Evolutionary conservation across 2,329 filamentous ascomycete species (phyloP).

Genomic region (Pseudocercospora macadamiae): DNA sequence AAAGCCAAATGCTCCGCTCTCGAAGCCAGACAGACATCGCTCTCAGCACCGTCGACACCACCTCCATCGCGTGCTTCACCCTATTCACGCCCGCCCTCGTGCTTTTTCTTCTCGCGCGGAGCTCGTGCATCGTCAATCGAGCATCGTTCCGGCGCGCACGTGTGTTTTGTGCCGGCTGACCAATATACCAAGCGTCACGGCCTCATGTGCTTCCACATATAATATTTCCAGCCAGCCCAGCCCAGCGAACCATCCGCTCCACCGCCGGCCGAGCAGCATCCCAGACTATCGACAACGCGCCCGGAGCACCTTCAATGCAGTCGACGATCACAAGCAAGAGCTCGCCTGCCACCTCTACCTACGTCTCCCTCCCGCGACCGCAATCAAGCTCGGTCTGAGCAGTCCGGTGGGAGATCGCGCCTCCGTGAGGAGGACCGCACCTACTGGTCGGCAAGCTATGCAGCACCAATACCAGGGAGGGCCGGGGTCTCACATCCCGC

Average conservation of each 20-base stretch:
- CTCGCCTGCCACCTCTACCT: background rate
- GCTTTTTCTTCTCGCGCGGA: background rate
- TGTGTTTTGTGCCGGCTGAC: background rate
- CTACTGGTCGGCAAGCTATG: slow-evolving; percentile 11
- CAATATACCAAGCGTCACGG: background rate
- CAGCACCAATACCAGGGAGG: slow-evolving; percentile 18
- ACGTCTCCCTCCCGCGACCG: no score
- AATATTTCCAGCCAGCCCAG: background rate
- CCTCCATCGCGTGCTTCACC: no score
- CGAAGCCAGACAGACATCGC: no score
- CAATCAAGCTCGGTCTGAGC: background rate
- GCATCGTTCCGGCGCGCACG: no score
- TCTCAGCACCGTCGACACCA: no score
- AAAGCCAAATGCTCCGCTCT: no score
- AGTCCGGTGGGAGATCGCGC: background rate
- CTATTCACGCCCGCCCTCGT: no score
- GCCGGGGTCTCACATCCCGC: slow-evolving; percentile 17
- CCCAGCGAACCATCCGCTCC: background rate
- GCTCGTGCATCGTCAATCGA: background rate
- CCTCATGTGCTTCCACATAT: background rate
- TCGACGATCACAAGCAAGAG: background rate
- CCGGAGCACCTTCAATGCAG: background rate
- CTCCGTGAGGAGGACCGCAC: background rate
- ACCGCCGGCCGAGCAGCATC: background rate
- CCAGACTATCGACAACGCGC: background rate